Evolutionary conservation across 1,284 basidiomycete genomes (phyloP).

Genomic region (Austroboletus niveus): DNA sequence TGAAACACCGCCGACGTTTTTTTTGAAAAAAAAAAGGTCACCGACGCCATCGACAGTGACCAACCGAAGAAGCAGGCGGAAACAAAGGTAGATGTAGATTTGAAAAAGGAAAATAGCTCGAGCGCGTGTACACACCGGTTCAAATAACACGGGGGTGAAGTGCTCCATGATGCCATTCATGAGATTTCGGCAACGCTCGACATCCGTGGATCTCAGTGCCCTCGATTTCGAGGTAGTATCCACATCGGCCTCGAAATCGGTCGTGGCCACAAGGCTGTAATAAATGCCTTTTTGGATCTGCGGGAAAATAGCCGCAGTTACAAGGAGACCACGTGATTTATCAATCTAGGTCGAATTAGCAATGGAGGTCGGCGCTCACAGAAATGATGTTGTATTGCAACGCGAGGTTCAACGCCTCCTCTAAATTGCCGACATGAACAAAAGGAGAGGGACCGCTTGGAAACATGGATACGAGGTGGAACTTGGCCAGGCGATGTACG

Average conservation of each 20-base stretch:
- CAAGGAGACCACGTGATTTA: neutral
- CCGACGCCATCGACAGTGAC: neutral
- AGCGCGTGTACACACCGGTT: constrained; percentile 40
- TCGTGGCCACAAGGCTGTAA: constrained; percentile 57
- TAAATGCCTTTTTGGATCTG: constrained; percentile 61
- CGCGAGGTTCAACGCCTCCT: constrained; percentile 51
- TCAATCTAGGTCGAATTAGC: neutral
- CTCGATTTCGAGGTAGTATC: neutral
- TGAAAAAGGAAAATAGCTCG: neutral
- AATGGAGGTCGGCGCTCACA: constrained; percentile 35
- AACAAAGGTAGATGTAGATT: neutral
- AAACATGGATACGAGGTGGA: constrained; percentile 43
- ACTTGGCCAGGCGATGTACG: constrained; percentile 44
- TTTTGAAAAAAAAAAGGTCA: neutral
- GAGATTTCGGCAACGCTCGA: constrained; percentile 40
- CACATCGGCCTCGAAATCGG: constrained; percentile 45
- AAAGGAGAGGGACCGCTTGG: constrained; percentile 41
- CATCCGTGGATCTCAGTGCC: constrained; percentile 21
- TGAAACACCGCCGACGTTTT: neutral
- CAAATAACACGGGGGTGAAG: constrained; percentile 71
- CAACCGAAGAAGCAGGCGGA: neutral
- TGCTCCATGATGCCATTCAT: constrained; percentile 54
- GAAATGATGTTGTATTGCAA: constrained; percentile 41
- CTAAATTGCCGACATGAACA: constrained; percentile 38
- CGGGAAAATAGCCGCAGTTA: neutral